Evolutionary conservation across 192 early-diverging fungal genomes (phyloP).

Genomic region (Linnemannia schmuckeri): DNA sequence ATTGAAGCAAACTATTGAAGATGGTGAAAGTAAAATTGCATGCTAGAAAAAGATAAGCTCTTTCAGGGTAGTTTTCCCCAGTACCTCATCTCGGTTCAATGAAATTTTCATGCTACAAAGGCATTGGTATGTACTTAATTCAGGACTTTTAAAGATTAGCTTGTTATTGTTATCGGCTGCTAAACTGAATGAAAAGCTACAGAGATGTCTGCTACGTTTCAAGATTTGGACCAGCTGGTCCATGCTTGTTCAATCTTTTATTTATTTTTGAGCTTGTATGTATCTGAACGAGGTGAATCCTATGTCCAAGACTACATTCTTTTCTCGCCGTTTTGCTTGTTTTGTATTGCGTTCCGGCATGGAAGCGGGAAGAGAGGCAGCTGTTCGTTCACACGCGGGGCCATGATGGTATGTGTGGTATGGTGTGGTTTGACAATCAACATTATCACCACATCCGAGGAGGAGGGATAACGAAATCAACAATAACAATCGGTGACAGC

Average conservation of each 20-base stretch:
- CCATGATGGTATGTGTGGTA: neutral
- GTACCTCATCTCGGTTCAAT: too few relatives aligned
- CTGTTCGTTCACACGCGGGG: neutral
- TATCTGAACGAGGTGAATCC: neutral
- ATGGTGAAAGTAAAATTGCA: too few relatives aligned
- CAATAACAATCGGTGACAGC: neutral
- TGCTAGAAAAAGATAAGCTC: too few relatives aligned
- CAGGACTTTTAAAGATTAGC: neutral
- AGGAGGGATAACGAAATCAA: too few relatives aligned
- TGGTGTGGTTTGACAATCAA: neutral
- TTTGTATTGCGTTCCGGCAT: neutral
- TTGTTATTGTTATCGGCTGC: neutral
- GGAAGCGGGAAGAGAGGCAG: neutral
- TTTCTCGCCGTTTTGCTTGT: neutral
- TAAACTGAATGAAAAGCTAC: neutral
- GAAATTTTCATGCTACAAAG: too few relatives aligned
- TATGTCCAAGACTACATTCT: neutral
- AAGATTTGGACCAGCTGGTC: neutral
- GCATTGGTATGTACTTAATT: neutral
- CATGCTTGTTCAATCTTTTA: neutral
- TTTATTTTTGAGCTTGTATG: neutral
- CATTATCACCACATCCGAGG: too few relatives aligned
- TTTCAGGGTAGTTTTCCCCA: too few relatives aligned
- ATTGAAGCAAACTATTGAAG: too few relatives aligned
- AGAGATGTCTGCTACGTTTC: neutral